These are phyloP conservation scores for Xylariomycetidae sp. DNA, from an alignment of 2,329 filamentous ascomycete genomes.

Conservation along the genomic window DNA sequence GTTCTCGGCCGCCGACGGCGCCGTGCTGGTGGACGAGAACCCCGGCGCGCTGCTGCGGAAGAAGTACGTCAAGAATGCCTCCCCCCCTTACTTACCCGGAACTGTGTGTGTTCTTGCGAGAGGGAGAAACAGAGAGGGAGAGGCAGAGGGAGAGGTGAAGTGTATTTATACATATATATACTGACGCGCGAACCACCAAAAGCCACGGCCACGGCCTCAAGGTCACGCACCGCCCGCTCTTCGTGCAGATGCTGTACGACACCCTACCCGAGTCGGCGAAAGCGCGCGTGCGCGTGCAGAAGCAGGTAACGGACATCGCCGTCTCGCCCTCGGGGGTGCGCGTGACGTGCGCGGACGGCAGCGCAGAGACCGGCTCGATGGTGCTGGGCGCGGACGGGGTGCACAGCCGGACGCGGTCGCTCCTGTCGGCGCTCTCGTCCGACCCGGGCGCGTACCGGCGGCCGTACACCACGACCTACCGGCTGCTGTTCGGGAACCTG, in stretches of 20 bases:
- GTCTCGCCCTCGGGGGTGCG: conserved; percentile 17
- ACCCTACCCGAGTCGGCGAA: conserved; percentile 14
- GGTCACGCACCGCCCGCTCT: conserved; percentile 16
- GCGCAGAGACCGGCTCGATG: conserved; percentile 29
- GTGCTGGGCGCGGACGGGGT: conserved; percentile 38
- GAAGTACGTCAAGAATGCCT: conserved; percentile 10
- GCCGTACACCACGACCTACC: conserved; percentile 19
- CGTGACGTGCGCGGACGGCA: conserved; percentile 29
- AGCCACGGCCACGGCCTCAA: conserved; percentile 19
- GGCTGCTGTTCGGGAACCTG: conserved; percentile 13
- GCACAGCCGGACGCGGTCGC: conserved; percentile 28
- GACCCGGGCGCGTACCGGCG: conserved; percentile 10
- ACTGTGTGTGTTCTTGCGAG: no score
- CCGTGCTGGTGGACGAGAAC: conserved; percentile 4
- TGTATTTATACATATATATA: no score
- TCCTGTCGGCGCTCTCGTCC: conserved; percentile 23
- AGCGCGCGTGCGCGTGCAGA: conserved; percentile 13
- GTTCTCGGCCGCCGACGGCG: conserved; percentile 12
- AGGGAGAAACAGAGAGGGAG: no score
- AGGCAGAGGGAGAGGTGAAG: no score
- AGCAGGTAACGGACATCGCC: conserved; percentile 22
- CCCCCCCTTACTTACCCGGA: no score
- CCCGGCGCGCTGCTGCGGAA: conserved; percentile 2
- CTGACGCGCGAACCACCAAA: background rate
- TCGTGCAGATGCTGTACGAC: conserved; percentile 16